phyloP scores from a whole-genome alignment of 2,329 filamentous ascomycete species.

The Teratosphaeria destructans region DNA sequence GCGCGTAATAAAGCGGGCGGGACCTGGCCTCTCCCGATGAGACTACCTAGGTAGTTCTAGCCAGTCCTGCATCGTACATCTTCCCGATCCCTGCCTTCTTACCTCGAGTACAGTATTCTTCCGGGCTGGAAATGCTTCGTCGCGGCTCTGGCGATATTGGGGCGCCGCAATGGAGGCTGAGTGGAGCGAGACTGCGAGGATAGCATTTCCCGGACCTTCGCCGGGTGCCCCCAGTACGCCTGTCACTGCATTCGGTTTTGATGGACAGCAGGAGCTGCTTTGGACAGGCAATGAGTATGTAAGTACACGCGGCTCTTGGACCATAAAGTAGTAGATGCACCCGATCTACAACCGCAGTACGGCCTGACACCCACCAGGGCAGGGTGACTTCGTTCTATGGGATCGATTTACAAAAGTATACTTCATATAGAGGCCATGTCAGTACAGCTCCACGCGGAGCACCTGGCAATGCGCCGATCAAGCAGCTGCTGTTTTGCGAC shows the following conservation, averaged over 20 bases:
- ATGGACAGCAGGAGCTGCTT: conserved; percentile 76
- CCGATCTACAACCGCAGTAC: neutral
- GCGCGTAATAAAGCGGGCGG: neutral
- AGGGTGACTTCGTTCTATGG: conserved; percentile 82
- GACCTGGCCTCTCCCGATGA: neutral
- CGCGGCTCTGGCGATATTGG: neutral
- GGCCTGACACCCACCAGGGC: conserved; percentile 46
- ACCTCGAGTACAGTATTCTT: neutral
- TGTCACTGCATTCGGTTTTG: conserved; percentile 76
- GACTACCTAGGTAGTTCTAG: neutral
- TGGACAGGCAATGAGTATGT: conserved; percentile 92
- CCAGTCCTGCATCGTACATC: neutral
- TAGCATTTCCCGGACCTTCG: conserved; percentile 68
- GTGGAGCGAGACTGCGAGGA: conserved; percentile 60
- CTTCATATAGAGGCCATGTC: conserved; percentile 73
- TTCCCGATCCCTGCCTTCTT: neutral
- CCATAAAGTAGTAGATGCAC: too few species aligned
- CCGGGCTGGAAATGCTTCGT: neutral
- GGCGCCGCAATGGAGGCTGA: conserved; percentile 38
- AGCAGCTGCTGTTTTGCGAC: conserved; percentile 84
- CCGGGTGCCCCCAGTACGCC: conserved; percentile 57
- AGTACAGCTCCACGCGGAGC: conserved; percentile 25
- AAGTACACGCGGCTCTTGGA: conserved; percentile 26
- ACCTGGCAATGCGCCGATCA: conserved; percentile 59
- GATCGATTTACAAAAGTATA: conserved; percentile 76